phyloP scores from a whole-genome alignment of 495 filamentous ascomycete genomes.

The Neurospora sp. region DNA sequence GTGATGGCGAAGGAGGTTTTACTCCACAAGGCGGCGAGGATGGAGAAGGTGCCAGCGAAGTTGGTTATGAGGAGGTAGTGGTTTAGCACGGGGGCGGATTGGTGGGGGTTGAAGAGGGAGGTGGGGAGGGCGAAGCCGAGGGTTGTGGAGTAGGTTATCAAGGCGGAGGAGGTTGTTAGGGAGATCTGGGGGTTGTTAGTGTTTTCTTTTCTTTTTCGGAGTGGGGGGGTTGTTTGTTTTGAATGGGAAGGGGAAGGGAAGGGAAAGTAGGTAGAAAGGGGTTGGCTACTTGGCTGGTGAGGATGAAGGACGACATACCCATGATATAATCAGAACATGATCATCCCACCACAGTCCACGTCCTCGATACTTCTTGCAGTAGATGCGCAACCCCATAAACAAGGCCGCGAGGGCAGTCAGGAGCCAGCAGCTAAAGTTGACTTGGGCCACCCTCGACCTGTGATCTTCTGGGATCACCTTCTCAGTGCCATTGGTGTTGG shows the following conservation, averaged over 20 bases:
- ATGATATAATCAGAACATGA: conserved; percentile 27
- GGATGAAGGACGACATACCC: conserved; percentile 16
- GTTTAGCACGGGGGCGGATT: neutral
- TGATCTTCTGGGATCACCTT: neutral
- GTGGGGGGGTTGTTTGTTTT: neutral
- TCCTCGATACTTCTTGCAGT: conserved; percentile 23
- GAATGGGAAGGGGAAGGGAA: neutral
- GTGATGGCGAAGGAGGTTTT: conserved; percentile 29
- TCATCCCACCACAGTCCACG: conserved; percentile 29
- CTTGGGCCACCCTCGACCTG: conserved; percentile 9
- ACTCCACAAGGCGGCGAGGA: conserved; percentile 23
- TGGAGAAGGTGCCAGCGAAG: conserved; percentile 22
- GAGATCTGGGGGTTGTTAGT: conserved; percentile 5
- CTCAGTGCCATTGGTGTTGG: neutral
- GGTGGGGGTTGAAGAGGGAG: conserved; percentile 13
- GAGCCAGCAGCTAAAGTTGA: conserved; percentile 32
- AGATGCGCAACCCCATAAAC: conserved; percentile 26
- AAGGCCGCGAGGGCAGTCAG: conserved; percentile 23
- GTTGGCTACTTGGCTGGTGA: no score
- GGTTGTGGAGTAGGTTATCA: conserved; percentile 46
- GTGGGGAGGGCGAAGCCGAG: conserved; percentile 20
- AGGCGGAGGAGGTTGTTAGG: conserved; percentile 45
- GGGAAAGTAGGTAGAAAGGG: neutral
- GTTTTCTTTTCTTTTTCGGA: neutral
- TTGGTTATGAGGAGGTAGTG: conserved; percentile 17